Conservation (phyloP, 192 early-diverging fungal genomes). For the Kickxella alabastrina region DNA sequence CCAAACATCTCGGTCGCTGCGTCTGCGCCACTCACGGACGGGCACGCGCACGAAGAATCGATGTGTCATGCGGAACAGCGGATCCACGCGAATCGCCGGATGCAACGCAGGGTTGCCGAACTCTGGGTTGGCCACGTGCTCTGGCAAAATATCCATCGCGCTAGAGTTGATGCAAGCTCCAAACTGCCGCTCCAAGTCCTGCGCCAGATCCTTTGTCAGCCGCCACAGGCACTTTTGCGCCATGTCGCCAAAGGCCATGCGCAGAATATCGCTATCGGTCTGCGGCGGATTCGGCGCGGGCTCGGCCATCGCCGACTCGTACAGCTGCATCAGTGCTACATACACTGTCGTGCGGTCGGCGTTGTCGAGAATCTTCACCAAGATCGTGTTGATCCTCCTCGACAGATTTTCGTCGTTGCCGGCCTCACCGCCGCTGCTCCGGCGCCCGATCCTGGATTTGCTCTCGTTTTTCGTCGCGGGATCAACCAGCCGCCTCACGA, state of each 20-base stretch:
- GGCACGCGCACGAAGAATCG: constrained; percentile 78
- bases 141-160: not conserved
- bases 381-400: constrained; percentile 78
- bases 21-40: constrained; percentile 81
- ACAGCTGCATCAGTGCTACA: constrained; percentile 68
- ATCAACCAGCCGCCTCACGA: constrained; percentile 78
- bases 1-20: constrained; percentile 55
- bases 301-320: constrained; percentile 57
- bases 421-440: not conserved
- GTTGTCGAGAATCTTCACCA: constrained; percentile 89
- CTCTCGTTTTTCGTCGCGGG: constrained; percentile 58
- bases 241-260: constrained; percentile 75
- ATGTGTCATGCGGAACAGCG: constrained; percentile 71
- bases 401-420: constrained; percentile 45
- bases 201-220: constrained; percentile 77
- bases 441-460: constrained; percentile 3
- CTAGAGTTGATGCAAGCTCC: constrained; percentile 15
- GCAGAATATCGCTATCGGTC: constrained; percentile 51
- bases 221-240: constrained; percentile 98
- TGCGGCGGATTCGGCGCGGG: constrained; percentile 52
- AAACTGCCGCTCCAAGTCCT: constrained; percentile 59
- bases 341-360: constrained; percentile 75
- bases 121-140: constrained; percentile 3
- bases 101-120: constrained; percentile 6
- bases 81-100: constrained; percentile 16